Evolutionary conservation across 805 yeast genomes (phyloP), one percentile per base, ranked within the genome.

Genomic region (Ogataea philodendri): DNA sequence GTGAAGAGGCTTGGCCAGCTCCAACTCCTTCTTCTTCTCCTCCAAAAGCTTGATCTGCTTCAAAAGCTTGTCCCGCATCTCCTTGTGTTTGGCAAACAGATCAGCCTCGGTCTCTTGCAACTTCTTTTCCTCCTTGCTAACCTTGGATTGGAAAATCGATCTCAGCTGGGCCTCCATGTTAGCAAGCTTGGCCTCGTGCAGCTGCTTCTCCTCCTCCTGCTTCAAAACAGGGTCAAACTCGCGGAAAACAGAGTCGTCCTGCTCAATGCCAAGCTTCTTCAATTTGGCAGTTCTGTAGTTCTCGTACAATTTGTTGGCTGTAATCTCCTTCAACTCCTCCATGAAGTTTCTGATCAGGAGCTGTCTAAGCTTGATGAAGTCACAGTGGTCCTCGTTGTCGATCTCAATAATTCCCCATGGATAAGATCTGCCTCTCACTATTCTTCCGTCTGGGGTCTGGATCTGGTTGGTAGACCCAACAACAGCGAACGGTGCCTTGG

Each of bases 381-480:
- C 98, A 61, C 88, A 84, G 60, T 93, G 97, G 39, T 79, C 78
- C 66, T 86, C 93, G 60, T 93, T 90, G 61, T 88, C 97, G 50
- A 93, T 89, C 65, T 93, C 97, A 53, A 93, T 84, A 15, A 84
- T 72, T 49, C 97, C 97, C 98, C 98, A 93, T 44, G 97, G 97
- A 61, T 90, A 90, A 44, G 76, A 68, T 66, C 98, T 84, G 49
- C 96, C 97, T 62, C 97, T 79, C 28, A 89, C 94, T 15, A 56
- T 44, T 59, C 85, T 74, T 26, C 96, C 96, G 55, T 84, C 93
- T 26, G 72, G 59, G 29, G 74, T 71, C 50, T 79, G 79, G 22
- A 84, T 80, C 45, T 77, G 78, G 41, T 67, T 65, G 15, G 93
- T 84, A 15, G 97, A 86, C 15, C 97, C 98, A 35, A 93, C 84